phyloP scores from a whole-genome alignment of 148 eudicot species.

The Persicaria tinctoria region DNA sequence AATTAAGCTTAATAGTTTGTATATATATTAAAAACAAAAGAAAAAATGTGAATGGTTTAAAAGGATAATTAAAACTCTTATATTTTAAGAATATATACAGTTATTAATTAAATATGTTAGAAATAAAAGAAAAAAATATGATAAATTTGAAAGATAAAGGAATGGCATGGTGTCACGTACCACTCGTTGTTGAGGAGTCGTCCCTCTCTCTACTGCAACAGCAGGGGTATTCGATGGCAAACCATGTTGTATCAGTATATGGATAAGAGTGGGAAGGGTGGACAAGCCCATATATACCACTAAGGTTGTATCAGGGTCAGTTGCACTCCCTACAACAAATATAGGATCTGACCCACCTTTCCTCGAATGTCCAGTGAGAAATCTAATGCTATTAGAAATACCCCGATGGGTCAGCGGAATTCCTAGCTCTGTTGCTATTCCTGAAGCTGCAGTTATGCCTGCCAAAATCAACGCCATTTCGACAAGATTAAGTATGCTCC shows the following conservation, averaged over 20 bases:
- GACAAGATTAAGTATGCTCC: background rate
- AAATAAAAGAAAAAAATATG: no score
- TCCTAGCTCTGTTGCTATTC: constrained; percentile 90
- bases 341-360: constrained; percentile 91
- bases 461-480: constrained; percentile 15
- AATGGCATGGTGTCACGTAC: constrained; percentile 34
- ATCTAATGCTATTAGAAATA: constrained; percentile 81
- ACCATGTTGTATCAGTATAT: constrained; percentile 70
- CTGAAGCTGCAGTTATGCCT: constrained; percentile 99
- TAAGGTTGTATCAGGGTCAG: constrained; percentile 88
- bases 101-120: no score
- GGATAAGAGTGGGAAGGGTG: constrained; percentile 81
- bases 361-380: constrained; percentile 92
- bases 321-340: constrained; percentile 82
- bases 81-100: no score
- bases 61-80: no score
- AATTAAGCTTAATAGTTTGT: no score
- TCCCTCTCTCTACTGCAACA: constrained; percentile 91
- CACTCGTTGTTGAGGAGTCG: constrained; percentile 85
- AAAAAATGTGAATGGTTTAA: no score
- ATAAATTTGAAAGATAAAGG: no score
- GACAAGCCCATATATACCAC: constrained; percentile 97
- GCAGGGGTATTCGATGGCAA: constrained; percentile 74
- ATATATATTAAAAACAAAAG: no score
- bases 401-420: constrained; percentile 94